phyloP scores from a whole-genome alignment of 805 yeast genomes.

The Candida succiphila region DNA sequence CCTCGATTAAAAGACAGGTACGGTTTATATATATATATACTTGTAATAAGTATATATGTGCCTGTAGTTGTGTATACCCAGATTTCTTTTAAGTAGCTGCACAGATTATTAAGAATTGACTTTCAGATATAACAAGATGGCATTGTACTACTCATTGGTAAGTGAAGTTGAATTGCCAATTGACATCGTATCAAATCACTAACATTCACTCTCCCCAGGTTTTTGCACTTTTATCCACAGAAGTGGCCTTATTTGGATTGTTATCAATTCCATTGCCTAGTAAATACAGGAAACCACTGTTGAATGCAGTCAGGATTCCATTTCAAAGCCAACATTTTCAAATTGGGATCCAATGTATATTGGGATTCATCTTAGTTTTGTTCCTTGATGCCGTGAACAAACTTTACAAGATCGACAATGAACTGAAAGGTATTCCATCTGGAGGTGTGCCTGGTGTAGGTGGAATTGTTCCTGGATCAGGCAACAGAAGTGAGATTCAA shows the following conservation, averaged over 20 bases:
- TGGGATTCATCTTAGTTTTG: conserved; percentile 74
- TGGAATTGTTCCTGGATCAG: conserved; percentile 23
- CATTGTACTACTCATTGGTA: conserved; percentile 1
- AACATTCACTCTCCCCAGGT: not conserved
- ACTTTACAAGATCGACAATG: conserved; percentile 58
- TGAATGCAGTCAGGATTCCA: conserved; percentile 55
- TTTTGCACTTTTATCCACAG: conserved; percentile 61
- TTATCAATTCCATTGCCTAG: conserved; percentile 85
- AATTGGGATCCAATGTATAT: conserved; percentile 68
- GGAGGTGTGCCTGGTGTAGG: conserved; percentile 10
- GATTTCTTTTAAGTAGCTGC: not conserved
- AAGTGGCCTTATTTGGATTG: conserved; percentile 68
- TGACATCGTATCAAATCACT: no score
- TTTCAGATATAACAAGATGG: not conserved
- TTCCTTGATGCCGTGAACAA: conserved; percentile 86
- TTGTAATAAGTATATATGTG: no score
- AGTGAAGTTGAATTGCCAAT: not conserved
- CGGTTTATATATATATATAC: no score
- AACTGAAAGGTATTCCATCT: conserved; percentile 29
- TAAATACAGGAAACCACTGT: conserved; percentile 54
- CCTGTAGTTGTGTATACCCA: no score
- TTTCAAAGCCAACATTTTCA: conserved; percentile 64
- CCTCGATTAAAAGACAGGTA: no score
- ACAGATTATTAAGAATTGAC: not conserved
- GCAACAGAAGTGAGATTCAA: conserved; percentile 73